Conservation (phyloP, 2,329 filamentous ascomycete species). For the Alternaria ventricosa region DNA sequence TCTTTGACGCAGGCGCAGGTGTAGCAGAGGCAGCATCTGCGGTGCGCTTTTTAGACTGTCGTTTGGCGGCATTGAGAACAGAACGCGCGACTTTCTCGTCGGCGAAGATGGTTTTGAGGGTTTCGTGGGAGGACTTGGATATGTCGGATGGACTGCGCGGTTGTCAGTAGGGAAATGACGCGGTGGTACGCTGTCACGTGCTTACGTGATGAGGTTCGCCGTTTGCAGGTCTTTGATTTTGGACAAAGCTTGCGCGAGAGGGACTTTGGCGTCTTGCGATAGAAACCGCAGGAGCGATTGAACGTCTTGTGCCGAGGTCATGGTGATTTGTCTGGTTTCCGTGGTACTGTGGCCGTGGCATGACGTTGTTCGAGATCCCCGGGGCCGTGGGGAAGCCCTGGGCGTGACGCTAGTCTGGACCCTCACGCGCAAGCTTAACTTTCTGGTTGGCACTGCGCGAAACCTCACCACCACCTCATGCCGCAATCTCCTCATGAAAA, state of each 20-base stretch:
- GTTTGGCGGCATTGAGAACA: conserved; percentile 64
- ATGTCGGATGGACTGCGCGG: conserved; percentile 53
- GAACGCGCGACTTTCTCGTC: conserved; percentile 65
- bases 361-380: conserved; percentile 4
- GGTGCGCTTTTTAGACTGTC: conserved; percentile 62
- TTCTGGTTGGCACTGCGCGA: background rate
- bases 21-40: conserved; percentile 37
- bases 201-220: conserved; percentile 60
- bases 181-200: conserved; percentile 32
- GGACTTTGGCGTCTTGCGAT: conserved; percentile 63
- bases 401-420: conserved; percentile 18
- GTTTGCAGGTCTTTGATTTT: conserved; percentile 63
- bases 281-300: conserved; percentile 63
- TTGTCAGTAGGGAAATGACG: conserved; percentile 15
- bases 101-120: conserved; percentile 52
- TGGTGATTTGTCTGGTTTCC: conserved; percentile 11
- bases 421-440: conserved; percentile 16
- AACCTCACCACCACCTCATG: background rate
- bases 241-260: conserved; percentile 61
- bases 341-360: background rate
- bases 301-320: conserved; percentile 48
- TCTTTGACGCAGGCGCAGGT: conserved; percentile 41
- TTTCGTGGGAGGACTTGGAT: conserved; percentile 55
- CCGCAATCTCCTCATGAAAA: background rate
- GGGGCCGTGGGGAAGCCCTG: background rate